Percentiles rank a stretch among this genome's conserved stretches.
Evolutionary conservation across 73 alveolate genomes (phyloP).

Genomic region (Effrenium voratum): DNA sequence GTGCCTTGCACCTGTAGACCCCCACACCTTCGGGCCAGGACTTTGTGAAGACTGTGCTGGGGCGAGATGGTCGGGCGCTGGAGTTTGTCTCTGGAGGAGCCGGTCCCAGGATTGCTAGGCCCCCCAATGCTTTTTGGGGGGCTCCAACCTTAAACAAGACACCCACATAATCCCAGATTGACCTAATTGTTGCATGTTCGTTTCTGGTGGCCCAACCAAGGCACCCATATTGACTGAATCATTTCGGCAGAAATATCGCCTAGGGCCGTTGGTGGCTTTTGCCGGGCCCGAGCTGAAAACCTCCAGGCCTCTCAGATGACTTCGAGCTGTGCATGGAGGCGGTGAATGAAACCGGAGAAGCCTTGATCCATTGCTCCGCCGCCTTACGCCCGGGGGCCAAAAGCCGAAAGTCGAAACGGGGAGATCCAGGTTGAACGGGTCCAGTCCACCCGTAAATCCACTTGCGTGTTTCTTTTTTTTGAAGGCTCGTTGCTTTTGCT

Average conservation of each 20-base stretch:
- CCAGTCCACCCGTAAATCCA: too few relatives aligned
- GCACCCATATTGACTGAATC: not conserved
- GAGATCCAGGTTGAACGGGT: too few relatives aligned
- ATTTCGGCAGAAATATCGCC: not conserved
- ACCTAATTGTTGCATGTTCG: not conserved
- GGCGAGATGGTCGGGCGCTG: constrained; percentile 46
- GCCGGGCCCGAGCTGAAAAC: not conserved
- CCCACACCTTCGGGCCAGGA: too few relatives aligned
- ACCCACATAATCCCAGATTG: not conserved
- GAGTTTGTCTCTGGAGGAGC: constrained; percentile 66
- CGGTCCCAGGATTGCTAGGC: too few relatives aligned
- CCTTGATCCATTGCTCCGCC: constrained; percentile 82
- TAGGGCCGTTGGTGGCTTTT: not conserved
- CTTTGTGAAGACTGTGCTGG: constrained; percentile 33
- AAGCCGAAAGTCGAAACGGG: too few relatives aligned
- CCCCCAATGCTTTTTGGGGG: too few relatives aligned
- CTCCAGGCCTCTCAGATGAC: constrained; percentile 55
- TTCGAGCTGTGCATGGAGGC: constrained; percentile 81
- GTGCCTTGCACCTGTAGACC: too few relatives aligned
- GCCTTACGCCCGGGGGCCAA: too few relatives aligned
- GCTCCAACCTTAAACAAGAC: not conserved
- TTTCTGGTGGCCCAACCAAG: not conserved
- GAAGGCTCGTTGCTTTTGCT: too few relatives aligned
- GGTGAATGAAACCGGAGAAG: constrained; percentile 34
- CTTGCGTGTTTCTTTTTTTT: too few relatives aligned